Percentiles rank a stretch among this genome's conserved stretches.
phyloP scores from a whole-genome alignment of 2,329 filamentous ascomycete genomes.

The Verticillium alfalfae region DNA sequence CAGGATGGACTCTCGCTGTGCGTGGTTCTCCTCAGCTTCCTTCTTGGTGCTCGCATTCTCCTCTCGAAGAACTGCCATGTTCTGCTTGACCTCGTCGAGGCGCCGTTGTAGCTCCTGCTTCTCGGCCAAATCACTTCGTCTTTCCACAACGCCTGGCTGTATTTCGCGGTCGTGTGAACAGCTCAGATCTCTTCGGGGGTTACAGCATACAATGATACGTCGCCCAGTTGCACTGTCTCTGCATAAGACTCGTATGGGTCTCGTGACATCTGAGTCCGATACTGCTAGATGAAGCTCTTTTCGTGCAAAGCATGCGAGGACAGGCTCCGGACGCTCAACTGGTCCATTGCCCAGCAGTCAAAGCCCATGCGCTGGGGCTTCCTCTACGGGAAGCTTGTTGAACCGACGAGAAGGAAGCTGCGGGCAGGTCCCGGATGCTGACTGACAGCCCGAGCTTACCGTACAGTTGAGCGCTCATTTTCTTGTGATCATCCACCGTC shows the following conservation, averaged over 20 bases:
- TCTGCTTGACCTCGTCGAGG: slow-evolving; percentile 36
- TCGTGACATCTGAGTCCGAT: slow-evolving; percentile 62
- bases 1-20: neutral
- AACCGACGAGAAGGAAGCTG: slow-evolving; percentile 47
- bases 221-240: too few species aligned
- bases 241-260: slow-evolving; percentile 58
- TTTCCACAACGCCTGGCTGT: slow-evolving; percentile 65
- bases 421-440: slow-evolving; percentile 59
- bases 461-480: slow-evolving; percentile 62
- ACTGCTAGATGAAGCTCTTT: slow-evolving; percentile 59
- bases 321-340: slow-evolving; percentile 70
- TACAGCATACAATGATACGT: slow-evolving; percentile 61
- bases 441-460: slow-evolving; percentile 62
- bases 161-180: slow-evolving; percentile 61
- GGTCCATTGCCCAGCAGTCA: slow-evolving; percentile 76
- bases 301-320: slow-evolving; percentile 86
- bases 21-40: slow-evolving; percentile 25
- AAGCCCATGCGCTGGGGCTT: slow-evolving; percentile 59
- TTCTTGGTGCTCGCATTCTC: slow-evolving; percentile 19
- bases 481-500: slow-evolving; percentile 66
- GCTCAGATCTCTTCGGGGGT: slow-evolving; percentile 74
- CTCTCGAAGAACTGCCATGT: neutral
- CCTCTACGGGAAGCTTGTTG: slow-evolving; percentile 47
- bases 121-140: slow-evolving; percentile 62
- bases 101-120: slow-evolving; percentile 56